Evolutionary conservation across 495 filamentous ascomycete species (phyloP).

Genomic region (Podospora tetraspora): DNA sequence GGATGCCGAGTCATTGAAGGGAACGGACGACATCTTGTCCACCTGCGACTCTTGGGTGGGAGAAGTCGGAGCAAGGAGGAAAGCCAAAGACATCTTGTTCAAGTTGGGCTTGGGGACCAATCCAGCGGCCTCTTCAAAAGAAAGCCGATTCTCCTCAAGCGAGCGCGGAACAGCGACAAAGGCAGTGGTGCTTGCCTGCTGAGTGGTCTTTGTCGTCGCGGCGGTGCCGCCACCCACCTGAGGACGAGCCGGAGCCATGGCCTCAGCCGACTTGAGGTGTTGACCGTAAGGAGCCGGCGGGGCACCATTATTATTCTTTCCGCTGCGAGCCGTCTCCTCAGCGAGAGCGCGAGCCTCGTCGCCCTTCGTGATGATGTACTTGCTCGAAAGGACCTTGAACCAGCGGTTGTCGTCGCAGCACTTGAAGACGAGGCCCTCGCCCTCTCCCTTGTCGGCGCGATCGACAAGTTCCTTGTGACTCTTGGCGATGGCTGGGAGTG

Average conservation of each 20-base stretch:
- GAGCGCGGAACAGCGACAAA: not conserved
- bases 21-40: no score
- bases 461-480: conserved; percentile 20
- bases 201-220: not conserved
- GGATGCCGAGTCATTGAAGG: no score
- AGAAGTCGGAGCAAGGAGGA: no score
- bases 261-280: no score
- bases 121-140: not conserved
- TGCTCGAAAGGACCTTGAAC: conserved; percentile 28
- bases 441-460: conserved; percentile 14
- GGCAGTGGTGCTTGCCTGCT: not conserved
- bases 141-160: not conserved
- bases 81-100: not conserved
- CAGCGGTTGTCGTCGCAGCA: conserved; percentile 21
- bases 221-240: no score
- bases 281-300: no score
- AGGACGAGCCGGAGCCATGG: no score
- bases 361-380: conserved; percentile 15
- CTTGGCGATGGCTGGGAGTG: conserved; percentile 12
- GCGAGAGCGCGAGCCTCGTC: conserved; percentile 10
- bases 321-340: not conserved
- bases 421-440: conserved; percentile 32
- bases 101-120: not conserved
- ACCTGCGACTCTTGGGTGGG: no score
- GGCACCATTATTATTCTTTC: no score